Base-by-base conservation (phyloP, 805 yeast species). In the Yamadazyma akitaensis region DNA sequence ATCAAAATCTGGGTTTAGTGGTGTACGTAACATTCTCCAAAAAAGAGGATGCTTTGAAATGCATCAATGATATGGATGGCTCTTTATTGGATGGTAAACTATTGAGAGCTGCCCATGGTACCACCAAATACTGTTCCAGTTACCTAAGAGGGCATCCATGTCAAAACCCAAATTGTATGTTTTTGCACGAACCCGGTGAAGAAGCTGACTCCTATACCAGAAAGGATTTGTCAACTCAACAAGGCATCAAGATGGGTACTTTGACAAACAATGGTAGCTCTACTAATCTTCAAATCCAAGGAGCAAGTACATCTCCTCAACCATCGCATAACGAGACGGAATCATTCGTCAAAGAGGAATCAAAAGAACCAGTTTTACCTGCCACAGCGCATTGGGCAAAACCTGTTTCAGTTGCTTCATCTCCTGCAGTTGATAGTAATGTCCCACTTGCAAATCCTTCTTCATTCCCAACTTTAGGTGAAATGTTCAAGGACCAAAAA, bases 81-180 rank as follows among this genome's bases (percentile, higher is more conserved):
- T 85, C 96, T 1, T 75, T 89, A 38, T 85, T 91, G 64, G 99
- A 94, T 62, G 97, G 98, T 2, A 81, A 90, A 59, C 76, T 85
- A 30, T 75, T 94, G 52, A 77, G 92, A 51, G 99, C 99, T 13
- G 97, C 98, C 0, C 96, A 91, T 65, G 99, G 99, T 62, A 94
- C 99, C 4, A 94, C 99, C 11, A 94, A 94, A 67, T 94, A 94
- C 71, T 94, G 99, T 65, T 88, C 96, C n/a, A 85, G 96, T 2
- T 94, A 94, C 62, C 72, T 94, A 53, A 79, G 97, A 56, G 97
- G 97, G 32, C 95, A 88, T 63, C 85, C 94, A 9, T 94, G 99
- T 70, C 99, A 96, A 49, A 94, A 94, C 67, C 98, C 98, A 51
- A 89, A 90, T 61, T 94, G 99, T 76, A 94, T 94, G 99, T 94